These are phyloP conservation scores for Daedaleopsis nitida DNA, from an alignment of 768 basidiomycete species.

Conservation along the genomic window DNA sequence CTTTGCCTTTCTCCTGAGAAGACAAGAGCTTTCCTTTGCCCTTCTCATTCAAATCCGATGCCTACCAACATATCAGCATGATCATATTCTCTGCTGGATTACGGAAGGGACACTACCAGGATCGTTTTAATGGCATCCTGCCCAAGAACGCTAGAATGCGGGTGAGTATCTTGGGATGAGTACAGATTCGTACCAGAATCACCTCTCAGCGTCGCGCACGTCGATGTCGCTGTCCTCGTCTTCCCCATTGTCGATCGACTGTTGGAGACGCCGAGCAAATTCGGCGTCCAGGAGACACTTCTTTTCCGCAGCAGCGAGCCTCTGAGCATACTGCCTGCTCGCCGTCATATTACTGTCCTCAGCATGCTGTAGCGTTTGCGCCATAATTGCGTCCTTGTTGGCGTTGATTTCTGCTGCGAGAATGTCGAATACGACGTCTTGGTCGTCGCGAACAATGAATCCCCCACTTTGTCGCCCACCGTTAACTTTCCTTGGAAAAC, in stretches of 20 bases:
- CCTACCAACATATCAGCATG: slow-evolving; percentile 31
- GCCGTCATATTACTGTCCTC: slow-evolving; percentile 27
- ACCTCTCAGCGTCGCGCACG: slow-evolving; percentile 37
- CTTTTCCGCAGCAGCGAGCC: slow-evolving; percentile 39
- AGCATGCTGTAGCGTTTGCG: slow-evolving; percentile 35
- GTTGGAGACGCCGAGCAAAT: slow-evolving; percentile 38
- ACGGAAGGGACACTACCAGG: background rate
- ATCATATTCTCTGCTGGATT: background rate
- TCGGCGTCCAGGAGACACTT: slow-evolving; percentile 38
- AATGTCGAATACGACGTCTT: slow-evolving; percentile 35
- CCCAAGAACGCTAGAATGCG: slow-evolving; percentile 29
- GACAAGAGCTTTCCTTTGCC: slow-evolving; percentile 21
- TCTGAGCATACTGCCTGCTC: slow-evolving; percentile 38
- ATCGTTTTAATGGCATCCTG: slow-evolving; percentile 26
- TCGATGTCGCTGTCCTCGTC: slow-evolving; percentile 29
- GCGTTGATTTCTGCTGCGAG: slow-evolving; percentile 31
- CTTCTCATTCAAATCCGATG: slow-evolving; percentile 33
- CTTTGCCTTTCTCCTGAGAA: slow-evolving; percentile 15
- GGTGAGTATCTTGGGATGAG: background rate
- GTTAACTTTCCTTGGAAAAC: slow-evolving; percentile 22
- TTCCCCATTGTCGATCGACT: slow-evolving; percentile 30
- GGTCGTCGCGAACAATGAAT: slow-evolving; percentile 5
- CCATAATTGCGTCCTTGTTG: slow-evolving; percentile 35
- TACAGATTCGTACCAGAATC: background rate
- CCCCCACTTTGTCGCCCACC: background rate